These are phyloP conservation scores for Saccharomycopsis selenospora DNA, from an alignment of 805 yeast species.

Conservation along the genomic window DNA sequence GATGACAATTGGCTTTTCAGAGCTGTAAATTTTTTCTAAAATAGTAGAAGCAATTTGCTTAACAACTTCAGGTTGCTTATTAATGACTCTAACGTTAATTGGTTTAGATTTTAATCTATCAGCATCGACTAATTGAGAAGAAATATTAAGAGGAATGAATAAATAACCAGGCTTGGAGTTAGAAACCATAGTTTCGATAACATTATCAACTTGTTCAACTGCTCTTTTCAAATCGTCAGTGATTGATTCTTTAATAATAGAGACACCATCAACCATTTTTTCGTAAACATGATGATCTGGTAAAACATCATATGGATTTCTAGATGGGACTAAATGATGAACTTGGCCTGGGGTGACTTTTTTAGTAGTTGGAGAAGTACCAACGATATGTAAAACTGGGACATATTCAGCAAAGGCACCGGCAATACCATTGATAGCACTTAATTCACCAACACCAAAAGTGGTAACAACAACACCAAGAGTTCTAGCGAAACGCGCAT, in stretches of 20 bases:
- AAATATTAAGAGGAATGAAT: conserved; percentile 67
- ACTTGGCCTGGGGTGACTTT: conserved; percentile 32
- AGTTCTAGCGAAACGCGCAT: conserved; percentile 56
- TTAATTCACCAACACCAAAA: conserved; percentile 84
- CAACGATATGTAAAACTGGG: conserved; percentile 79
- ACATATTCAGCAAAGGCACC: conserved; percentile 80
- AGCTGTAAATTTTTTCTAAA: conserved; percentile 41
- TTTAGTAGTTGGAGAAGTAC: conserved; percentile 48
- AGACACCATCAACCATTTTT: conserved; percentile 50
- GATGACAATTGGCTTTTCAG: conserved; percentile 56
- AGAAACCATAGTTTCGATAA: conserved; percentile 46
- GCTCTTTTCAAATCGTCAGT: conserved; percentile 37
- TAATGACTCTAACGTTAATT: conserved; percentile 24
- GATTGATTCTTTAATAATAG: conserved; percentile 50
- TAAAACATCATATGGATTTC: conserved; percentile 36
- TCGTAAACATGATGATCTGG: conserved; percentile 67
- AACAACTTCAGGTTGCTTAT: conserved; percentile 25
- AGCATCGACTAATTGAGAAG: conserved; percentile 36
- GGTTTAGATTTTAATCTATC: conserved; percentile 31
- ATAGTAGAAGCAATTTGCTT: conserved; percentile 37
- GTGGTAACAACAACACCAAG: conserved; percentile 67
- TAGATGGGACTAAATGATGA: conserved; percentile 57
- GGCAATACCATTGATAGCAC: conserved; percentile 74
- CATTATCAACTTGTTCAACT: conserved; percentile 58
- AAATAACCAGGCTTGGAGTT: conserved; percentile 76